Conservation (phyloP, 2,329 filamentous ascomycete genomes). For the Emmonsia crescens region DNA sequence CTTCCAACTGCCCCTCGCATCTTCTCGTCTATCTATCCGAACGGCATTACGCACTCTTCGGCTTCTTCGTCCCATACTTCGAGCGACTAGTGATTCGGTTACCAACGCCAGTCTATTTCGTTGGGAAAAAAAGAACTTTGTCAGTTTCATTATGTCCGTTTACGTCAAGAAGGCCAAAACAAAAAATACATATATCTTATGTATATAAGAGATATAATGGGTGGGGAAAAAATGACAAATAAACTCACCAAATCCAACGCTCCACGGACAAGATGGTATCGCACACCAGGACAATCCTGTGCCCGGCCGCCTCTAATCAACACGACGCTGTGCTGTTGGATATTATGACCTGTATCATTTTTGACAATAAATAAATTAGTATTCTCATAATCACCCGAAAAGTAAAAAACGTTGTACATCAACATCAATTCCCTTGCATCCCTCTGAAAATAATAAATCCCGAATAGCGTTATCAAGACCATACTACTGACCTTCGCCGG, state of each 20-base stretch:
- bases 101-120: slow-evolving; percentile 69
- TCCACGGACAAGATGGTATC: slow-evolving; percentile 86
- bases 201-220: neutral
- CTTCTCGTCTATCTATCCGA: neutral
- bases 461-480: too few relatives aligned
- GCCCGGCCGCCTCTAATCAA: slow-evolving; percentile 83
- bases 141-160: slow-evolving; percentile 60
- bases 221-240: neutral
- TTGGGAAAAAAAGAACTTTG: slow-evolving; percentile 16
- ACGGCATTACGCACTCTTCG: slow-evolving; percentile 57
- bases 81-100: slow-evolving; percentile 75
- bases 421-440: neutral
- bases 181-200: slow-evolving; percentile 19
- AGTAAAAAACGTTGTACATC: slow-evolving; percentile 1
- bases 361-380: neutral
- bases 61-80: slow-evolving; percentile 98
- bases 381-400: neutral
- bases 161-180: slow-evolving; percentile 6
- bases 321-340: slow-evolving; percentile 97
- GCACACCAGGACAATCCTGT: slow-evolving; percentile 97
- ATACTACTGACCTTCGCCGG: slow-evolving; percentile 60
- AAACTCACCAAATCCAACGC: slow-evolving; percentile 78
- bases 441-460: neutral
- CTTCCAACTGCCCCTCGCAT: too few relatives aligned
- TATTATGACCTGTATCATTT: slow-evolving; percentile 62